Evolutionary conservation across 768 basidiomycete species (phyloP).

Genomic region (Steccherinum ochraceum): DNA sequence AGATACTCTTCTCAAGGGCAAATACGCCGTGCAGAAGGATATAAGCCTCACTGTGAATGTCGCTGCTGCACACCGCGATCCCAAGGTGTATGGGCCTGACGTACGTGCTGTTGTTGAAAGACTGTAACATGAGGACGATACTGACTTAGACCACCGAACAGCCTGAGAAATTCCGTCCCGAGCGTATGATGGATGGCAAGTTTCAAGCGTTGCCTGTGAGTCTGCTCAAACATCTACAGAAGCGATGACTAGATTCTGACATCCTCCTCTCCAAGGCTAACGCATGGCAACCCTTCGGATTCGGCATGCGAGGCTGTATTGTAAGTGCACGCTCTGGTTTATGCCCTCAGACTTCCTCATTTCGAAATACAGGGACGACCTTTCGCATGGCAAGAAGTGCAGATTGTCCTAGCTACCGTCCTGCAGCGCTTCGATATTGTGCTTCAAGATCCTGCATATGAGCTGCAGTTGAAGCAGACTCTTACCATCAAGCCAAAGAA

Average conservation of each 20-base stretch:
- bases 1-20: constrained; percentile 30
- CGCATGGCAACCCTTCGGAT: constrained; percentile 36
- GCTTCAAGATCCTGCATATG: constrained; percentile 36
- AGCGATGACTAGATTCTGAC: too few species aligned
- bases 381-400: constrained; percentile 44
- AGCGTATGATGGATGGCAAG: constrained; percentile 42
- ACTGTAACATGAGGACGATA: too few species aligned
- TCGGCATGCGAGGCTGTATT: constrained; percentile 20
- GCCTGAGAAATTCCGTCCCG: constrained; percentile 36
- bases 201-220: constrained; percentile 38
- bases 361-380: constrained; percentile 26
- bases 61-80: constrained; percentile 32
- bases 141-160: constrained; percentile 4
- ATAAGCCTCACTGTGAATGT: constrained; percentile 21
- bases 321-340: constrained; percentile 8
- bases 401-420: constrained; percentile 33
- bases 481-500: constrained; percentile 42
- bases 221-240: too few species aligned
- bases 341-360: not conserved
- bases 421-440: constrained; percentile 41
- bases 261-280: constrained; percentile 29
- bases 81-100: constrained; percentile 42
- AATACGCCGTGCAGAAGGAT: constrained; percentile 32
- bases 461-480: constrained; percentile 35
- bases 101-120: constrained; percentile 28